Percentiles rank a stretch among this genome's conserved stretches.
Evolutionary conservation across 2,329 filamentous ascomycete species (phyloP).

Genomic region (Ascochyta viciae-villosae): DNA sequence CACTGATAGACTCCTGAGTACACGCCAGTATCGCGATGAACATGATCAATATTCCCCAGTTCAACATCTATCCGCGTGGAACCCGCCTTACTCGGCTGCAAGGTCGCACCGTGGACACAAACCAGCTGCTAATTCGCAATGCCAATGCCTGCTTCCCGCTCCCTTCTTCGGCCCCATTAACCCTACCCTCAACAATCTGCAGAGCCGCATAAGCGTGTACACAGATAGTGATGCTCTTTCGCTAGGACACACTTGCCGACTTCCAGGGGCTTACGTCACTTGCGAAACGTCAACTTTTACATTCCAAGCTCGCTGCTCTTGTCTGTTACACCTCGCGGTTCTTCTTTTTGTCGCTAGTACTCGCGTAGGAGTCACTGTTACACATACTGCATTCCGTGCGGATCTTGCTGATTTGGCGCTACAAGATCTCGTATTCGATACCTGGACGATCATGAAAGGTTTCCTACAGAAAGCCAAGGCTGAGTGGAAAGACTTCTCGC

Average conservation of each 20-base stretch:
- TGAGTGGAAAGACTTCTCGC: conserved; percentile 26
- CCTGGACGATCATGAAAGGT: conserved; percentile 29
- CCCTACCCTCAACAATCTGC: conserved; percentile 4
- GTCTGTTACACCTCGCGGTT: background rate
- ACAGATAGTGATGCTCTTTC: background rate
- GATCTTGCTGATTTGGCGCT: background rate
- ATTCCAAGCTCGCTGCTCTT: conserved; percentile 3
- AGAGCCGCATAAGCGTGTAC: conserved; percentile 9
- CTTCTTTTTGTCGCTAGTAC: background rate
- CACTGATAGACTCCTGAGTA: background rate
- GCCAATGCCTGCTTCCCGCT: background rate
- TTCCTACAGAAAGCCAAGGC: conserved; percentile 40
- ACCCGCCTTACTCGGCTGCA: conserved; percentile 4
- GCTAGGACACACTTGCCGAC: conserved; percentile 9
- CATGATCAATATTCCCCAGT: too few species aligned
- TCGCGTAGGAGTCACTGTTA: background rate
- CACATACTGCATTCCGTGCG: conserved; percentile 1
- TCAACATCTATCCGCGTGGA: background rate
- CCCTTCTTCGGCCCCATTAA: conserved; percentile 10
- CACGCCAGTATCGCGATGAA: too few species aligned
- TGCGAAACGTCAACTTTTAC: conserved; percentile 1
- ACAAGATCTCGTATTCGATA: background rate
- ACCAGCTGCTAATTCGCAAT: conserved; percentile 8
- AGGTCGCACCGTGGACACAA: conserved; percentile 11
- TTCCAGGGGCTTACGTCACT: conserved; percentile 15